phyloP scores from a whole-genome alignment of 2,329 filamentous ascomycete genomes.

The Epichloe festucae region DNA sequence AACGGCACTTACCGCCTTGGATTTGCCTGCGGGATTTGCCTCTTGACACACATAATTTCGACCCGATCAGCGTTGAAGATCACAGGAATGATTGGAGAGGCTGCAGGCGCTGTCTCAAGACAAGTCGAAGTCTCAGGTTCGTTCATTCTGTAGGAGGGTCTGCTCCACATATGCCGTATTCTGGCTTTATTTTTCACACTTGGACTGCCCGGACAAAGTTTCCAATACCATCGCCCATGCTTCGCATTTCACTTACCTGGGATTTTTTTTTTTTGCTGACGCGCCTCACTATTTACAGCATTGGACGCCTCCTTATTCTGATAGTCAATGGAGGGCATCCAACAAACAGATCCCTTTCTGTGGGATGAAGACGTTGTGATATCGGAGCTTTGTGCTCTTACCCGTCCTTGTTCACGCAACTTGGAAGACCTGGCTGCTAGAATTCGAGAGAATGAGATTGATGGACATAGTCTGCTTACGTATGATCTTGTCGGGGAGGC shows the following conservation, averaged over 20 bases:
- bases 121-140: not conserved
- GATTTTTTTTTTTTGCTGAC: not conserved
- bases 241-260: not conserved
- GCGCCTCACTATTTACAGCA: not conserved
- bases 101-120: not conserved
- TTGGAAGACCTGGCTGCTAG: constrained; percentile 35
- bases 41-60: not conserved
- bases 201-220: not conserved
- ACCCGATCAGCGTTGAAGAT: not conserved
- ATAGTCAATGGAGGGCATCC: constrained; percentile 14
- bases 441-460: constrained; percentile 49
- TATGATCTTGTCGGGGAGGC: constrained; percentile 32
- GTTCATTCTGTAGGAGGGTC: not conserved
- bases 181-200: not conserved
- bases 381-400: constrained; percentile 45
- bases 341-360: constrained; percentile 50
- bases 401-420: constrained; percentile 38
- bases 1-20: not conserved
- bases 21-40: not conserved
- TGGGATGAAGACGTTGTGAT: constrained; percentile 62
- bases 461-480: constrained; percentile 51
- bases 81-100: not conserved
- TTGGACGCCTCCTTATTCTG: not conserved
- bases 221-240: not conserved
- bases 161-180: not conserved